Percentiles rank a stretch among this genome's conserved stretches.
Conservation (phyloP, 306 rosid genomes). For the Rosa chinensis region DNA sequence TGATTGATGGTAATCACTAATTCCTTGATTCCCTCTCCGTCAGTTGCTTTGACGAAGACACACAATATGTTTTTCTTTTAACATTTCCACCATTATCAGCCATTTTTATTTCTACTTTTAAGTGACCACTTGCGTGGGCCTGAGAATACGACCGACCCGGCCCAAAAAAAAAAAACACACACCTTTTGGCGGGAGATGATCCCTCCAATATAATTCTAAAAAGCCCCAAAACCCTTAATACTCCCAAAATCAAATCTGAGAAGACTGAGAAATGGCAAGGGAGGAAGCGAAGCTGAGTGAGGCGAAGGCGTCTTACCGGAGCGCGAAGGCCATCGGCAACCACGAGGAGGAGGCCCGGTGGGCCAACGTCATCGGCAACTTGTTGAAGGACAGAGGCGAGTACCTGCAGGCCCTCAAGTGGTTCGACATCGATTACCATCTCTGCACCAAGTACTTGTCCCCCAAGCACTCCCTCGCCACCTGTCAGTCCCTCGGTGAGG, state of each 20-base stretch:
- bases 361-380: conserved; percentile 81
- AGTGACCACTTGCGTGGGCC: too few relatives aligned
- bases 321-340: conserved; percentile 66
- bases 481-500: conserved; percentile 91
- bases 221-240: not conserved
- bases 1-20: too few relatives aligned
- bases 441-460: conserved; percentile 50
- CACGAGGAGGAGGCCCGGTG: conserved; percentile 87
- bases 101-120: too few relatives aligned
- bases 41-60: too few relatives aligned
- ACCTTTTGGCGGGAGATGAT: conserved; percentile 1
- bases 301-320: conserved; percentile 61
- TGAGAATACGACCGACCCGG: not conserved
- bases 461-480: conserved; percentile 69
- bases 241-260: not conserved
- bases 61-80: too few relatives aligned
- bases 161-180: not conserved
- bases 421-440: conserved; percentile 71
- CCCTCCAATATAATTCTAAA: not conserved
- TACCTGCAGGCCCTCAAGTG: conserved; percentile 77
- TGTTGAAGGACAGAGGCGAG: conserved; percentile 69
- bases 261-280: conserved; percentile 36
- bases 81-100: too few relatives aligned
- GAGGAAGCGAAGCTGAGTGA: conserved; percentile 43
- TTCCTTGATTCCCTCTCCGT: too few relatives aligned